Conservation (phyloP, 2,329 filamentous ascomycete genomes). For the Fusarium avenaceum region DNA sequence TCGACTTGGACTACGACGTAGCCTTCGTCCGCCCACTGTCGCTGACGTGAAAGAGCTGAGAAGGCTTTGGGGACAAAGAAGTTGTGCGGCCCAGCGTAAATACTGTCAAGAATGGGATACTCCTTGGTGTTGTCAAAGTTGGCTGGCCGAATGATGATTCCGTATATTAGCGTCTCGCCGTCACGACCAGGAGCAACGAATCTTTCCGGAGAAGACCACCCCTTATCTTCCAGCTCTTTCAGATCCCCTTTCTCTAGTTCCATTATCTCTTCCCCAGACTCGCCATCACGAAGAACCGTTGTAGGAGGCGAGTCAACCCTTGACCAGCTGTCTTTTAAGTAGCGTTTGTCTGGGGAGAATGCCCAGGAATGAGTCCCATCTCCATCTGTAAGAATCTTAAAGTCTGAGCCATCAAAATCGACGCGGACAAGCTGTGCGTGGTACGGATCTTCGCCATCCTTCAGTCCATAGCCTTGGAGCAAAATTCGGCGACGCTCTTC, state of each 20-base stretch:
- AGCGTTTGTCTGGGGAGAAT: constrained; percentile 40
- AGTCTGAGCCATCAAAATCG: constrained; percentile 48
- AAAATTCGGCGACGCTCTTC: constrained; percentile 35
- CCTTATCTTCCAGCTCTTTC: constrained; percentile 15
- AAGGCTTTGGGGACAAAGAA: constrained; percentile 49
- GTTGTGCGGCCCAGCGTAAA: constrained; percentile 50
- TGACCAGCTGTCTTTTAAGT: constrained; percentile 48
- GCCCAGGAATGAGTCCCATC: constrained; percentile 49
- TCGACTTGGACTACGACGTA: constrained; percentile 51
- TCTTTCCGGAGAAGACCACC: constrained; percentile 43
- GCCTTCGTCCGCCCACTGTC: constrained; percentile 48
- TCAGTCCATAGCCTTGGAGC: constrained; percentile 43
- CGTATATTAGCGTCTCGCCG: constrained; percentile 46
- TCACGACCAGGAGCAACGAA: constrained; percentile 48
- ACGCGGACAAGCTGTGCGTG: constrained; percentile 45
- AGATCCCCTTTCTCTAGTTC: constrained; percentile 29
- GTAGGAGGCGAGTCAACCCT: constrained; percentile 45
- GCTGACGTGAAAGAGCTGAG: constrained; percentile 25
- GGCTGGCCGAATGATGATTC: constrained; percentile 47
- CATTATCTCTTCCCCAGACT: constrained; percentile 33
- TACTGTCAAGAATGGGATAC: constrained; percentile 50
- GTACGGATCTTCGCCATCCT: constrained; percentile 46
- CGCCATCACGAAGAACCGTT: constrained; percentile 37
- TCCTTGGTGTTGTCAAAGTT: constrained; percentile 44
- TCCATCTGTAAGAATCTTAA: constrained; percentile 45